A percentile compares a stretch with the other conserved stretches of the same genome.
Conservation (phyloP, 306 rosid genomes). For the Acmispon strigosus region DNA sequence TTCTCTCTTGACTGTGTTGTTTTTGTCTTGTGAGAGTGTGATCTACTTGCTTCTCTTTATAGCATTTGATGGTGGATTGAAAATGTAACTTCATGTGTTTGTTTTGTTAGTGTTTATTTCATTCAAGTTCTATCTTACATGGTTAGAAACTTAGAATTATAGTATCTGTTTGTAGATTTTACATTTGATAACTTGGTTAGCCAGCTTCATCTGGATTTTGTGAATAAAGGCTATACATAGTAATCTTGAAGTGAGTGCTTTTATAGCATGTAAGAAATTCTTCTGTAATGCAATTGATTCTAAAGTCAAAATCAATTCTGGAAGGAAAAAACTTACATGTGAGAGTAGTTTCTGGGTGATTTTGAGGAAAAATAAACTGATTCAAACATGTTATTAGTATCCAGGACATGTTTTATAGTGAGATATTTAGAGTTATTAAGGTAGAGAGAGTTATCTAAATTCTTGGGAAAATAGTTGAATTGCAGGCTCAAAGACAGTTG, state of each 20-base stretch:
- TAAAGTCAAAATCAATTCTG: too few species aligned
- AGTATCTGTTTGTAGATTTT: not conserved
- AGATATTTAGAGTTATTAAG: too few species aligned
- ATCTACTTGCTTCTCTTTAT: not conserved
- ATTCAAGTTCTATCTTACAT: not conserved
- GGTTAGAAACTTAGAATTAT: not conserved
- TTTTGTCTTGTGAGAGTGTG: not conserved
- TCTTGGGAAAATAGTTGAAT: too few species aligned
- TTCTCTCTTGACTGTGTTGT: not conserved
- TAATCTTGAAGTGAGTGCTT: not conserved
- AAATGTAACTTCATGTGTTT: constrained; percentile 1
- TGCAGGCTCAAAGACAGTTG: too few species aligned
- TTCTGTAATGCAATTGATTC: too few species aligned
- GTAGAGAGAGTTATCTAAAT: too few species aligned
- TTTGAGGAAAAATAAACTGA: too few species aligned
- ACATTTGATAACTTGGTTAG: not conserved
- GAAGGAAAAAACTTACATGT: too few species aligned
- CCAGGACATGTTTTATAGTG: too few species aligned
- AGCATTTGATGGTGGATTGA: not conserved
- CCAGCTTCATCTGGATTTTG: not conserved
- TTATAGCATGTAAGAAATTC: too few species aligned
- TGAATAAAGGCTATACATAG: not conserved
- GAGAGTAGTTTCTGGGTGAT: too few species aligned
- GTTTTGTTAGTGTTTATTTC: not conserved
- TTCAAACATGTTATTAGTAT: too few species aligned